A percentile compares a stretch with the other conserved stretches of the same genome.
These are phyloP conservation scores for Metahyphopichia silvanorum DNA, from an alignment of 805 yeast genomes.

Conservation along the genomic window DNA sequence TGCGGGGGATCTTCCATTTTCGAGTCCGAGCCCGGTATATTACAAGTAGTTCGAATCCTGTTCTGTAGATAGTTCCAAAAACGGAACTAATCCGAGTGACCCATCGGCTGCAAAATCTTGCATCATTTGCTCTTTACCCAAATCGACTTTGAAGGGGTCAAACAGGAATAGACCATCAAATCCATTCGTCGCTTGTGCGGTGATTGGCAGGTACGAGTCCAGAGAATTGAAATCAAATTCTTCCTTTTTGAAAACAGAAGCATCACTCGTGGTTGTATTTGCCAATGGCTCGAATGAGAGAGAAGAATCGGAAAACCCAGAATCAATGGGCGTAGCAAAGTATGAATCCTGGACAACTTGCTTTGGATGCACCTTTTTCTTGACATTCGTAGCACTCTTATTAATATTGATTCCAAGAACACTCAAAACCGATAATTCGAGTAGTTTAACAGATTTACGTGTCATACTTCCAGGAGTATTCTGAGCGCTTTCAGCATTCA, in stretches of 20 bases:
- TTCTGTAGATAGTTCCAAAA: slow-evolving; percentile 45
- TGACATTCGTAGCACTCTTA: slow-evolving; percentile 11
- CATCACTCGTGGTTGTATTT: too few relatives aligned
- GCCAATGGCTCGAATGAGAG: too few relatives aligned
- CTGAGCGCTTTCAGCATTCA: slow-evolving; percentile 48
- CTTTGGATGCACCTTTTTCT: slow-evolving; percentile 12
- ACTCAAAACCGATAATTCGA: slow-evolving; percentile 59
- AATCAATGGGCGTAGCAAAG: too few relatives aligned
- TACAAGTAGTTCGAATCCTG: slow-evolving; percentile 3
- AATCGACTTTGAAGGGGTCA: slow-evolving; percentile 35
- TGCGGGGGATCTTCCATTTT: slow-evolving; percentile 2
- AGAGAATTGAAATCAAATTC: too few relatives aligned
- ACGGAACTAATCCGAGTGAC: slow-evolving; percentile 70
- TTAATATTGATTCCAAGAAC: slow-evolving; percentile 52
- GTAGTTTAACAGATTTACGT: slow-evolving; percentile 48
- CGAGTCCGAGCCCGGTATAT: background rate
- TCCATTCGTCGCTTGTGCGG: background rate
- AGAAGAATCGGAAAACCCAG: too few relatives aligned
- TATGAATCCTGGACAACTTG: too few relatives aligned
- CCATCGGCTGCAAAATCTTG: slow-evolving; percentile 78
- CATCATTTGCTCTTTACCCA: slow-evolving; percentile 20
- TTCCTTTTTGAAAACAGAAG: too few relatives aligned
- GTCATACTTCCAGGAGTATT: slow-evolving; percentile 64
- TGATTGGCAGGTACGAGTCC: background rate
- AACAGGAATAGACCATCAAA: slow-evolving; percentile 22